phyloP scores from a whole-genome alignment of 2,329 filamentous ascomycete genomes.

The Elsinoe arachidis region DNA sequence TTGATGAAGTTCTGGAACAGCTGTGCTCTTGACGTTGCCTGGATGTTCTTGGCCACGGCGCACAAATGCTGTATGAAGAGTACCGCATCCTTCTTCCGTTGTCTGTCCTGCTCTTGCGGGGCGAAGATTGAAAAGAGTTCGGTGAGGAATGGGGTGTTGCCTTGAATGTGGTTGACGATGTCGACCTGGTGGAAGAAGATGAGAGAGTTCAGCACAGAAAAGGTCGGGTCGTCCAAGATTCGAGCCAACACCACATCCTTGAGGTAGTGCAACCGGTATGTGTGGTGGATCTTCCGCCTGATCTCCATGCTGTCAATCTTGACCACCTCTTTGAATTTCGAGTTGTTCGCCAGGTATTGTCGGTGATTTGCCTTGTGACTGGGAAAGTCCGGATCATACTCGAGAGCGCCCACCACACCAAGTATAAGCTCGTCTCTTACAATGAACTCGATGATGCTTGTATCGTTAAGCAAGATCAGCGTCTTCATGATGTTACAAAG shows the following conservation, averaged over 20 bases:
- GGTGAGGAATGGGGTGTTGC: slow-evolving; percentile 65
- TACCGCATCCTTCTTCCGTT: slow-evolving; percentile 85
- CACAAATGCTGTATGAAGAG: slow-evolving; percentile 96
- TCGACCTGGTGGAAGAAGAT: slow-evolving; percentile 99
- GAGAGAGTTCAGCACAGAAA: slow-evolving; percentile 91
- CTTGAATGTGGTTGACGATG: slow-evolving; percentile 90
- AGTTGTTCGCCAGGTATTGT: slow-evolving; percentile 80
- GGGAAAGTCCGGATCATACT: slow-evolving; percentile 97
- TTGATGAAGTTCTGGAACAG: slow-evolving; percentile 85
- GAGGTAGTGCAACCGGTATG: slow-evolving; percentile 89
- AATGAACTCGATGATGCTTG: slow-evolving; percentile 78
- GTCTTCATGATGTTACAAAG: slow-evolving; percentile 98
- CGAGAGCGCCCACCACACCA: slow-evolving; percentile 87
- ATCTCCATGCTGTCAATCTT: slow-evolving; percentile 76
- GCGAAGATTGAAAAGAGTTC: slow-evolving; percentile 84
- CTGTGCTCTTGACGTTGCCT: slow-evolving; percentile 68
- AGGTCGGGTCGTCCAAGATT: slow-evolving; percentile 94
- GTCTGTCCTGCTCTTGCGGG: slow-evolving; percentile 52
- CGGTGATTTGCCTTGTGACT: slow-evolving; percentile 96
- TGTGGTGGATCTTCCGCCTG: slow-evolving; percentile 87
- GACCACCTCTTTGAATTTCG: slow-evolving; percentile 93
- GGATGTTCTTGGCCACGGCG: slow-evolving; percentile 85
- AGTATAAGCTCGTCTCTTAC: slow-evolving; percentile 83
- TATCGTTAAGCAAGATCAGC: slow-evolving; percentile 89
- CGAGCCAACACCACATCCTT: slow-evolving; percentile 97